phyloP scores from a whole-genome alignment of 2,329 filamentous ascomycete species.

The Myriosclerotinia curreyana region DNA sequence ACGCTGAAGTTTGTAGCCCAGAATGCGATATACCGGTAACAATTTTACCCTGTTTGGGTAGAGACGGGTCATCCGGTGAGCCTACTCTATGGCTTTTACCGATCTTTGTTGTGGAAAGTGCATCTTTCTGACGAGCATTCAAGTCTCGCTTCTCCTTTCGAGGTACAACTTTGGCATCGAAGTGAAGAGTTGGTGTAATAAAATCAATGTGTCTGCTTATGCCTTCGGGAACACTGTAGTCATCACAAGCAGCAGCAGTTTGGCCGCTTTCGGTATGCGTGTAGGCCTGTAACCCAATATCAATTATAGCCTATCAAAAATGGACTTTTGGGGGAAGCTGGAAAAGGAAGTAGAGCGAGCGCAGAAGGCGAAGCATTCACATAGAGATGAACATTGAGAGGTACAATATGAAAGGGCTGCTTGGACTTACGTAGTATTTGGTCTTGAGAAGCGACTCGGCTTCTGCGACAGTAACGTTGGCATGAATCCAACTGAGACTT shows the following conservation, averaged over 20 bases:
- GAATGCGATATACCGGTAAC: not conserved
- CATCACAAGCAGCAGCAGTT: constrained; percentile 25
- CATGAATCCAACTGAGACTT: constrained; percentile 33
- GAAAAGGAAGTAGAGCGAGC: not conserved
- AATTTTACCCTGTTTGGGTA: constrained; percentile 37
- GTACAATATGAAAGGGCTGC: not conserved
- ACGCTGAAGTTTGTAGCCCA: not conserved
- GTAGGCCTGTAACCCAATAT: constrained; percentile 18
- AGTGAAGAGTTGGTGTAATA: constrained; percentile 25
- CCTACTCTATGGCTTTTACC: constrained; percentile 44
- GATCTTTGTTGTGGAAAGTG: constrained; percentile 33
- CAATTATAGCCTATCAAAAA: not conserved
- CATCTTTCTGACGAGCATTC: constrained; percentile 3
- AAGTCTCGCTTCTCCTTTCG: constrained; percentile 19
- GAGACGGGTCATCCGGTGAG: constrained; percentile 36
- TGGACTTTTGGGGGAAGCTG: not conserved
- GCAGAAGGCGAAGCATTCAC: not conserved
- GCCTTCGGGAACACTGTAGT: constrained; percentile 23
- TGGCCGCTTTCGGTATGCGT: constrained; percentile 28
- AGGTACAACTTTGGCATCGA: constrained; percentile 22
- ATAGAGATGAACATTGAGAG: not conserved
- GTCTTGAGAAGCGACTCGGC: constrained; percentile 54
- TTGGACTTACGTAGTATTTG: constrained; percentile 41
- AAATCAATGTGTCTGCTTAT: constrained; percentile 24
- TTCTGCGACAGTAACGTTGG: constrained; percentile 40